Base-by-base conservation (phyloP, 1,284 basidiomycete genomes). In the Malassezia psittaci region DNA sequence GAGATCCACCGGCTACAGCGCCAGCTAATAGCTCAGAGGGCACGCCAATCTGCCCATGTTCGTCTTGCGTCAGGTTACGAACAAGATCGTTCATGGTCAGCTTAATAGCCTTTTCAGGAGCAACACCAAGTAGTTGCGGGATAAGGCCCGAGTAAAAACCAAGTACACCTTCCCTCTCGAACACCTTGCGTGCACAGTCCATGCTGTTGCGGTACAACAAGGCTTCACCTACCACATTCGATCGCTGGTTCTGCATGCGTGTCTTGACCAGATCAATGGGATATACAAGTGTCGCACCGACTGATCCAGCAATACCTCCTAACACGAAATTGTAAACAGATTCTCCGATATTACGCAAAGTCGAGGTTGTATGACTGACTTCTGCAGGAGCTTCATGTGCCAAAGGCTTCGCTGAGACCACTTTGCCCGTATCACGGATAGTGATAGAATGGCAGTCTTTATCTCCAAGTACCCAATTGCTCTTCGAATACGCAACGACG, bases 41-140 rank as follows among this genome's bases (percentile, higher is more conserved):
- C 35, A 96, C 70, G 50, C 85, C 82, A 75, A 99, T 96, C 54
- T 86, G 82, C 19, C 94, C 94, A 75, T 93, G 88, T 33, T 90
- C 88, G 76, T 98, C 90, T 76, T 84, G 91, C 12, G 85, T 83
- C 55, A 83, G 81, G 16, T 83, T 80, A 51, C 93, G 84, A 35
- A 99, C 81, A 50, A 94, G 78, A 72, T 96, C 93, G 79, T 98
- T 98, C 62, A 98, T 85, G 2, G 93, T 94, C 16, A 79, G 75
- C 73, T 98, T 94, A 78, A 94, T 93, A 11, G 90, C 90, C 78
- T 94, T 99, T 77, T 99, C 93, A 12, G 93, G 93, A 12, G 93
- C 94, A 40, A 99, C 93, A 69, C 93, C 93, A 64, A 99, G 82
- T 52, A 99, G 81, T 74, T 99, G 93, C 38, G 93, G 93, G 7